Percentiles rank a stretch among this genome's conserved stretches.
Evolutionary conservation across 176 grass and related monocot genomes (phyloP).

Genomic region (Oryza brachyantha): DNA sequence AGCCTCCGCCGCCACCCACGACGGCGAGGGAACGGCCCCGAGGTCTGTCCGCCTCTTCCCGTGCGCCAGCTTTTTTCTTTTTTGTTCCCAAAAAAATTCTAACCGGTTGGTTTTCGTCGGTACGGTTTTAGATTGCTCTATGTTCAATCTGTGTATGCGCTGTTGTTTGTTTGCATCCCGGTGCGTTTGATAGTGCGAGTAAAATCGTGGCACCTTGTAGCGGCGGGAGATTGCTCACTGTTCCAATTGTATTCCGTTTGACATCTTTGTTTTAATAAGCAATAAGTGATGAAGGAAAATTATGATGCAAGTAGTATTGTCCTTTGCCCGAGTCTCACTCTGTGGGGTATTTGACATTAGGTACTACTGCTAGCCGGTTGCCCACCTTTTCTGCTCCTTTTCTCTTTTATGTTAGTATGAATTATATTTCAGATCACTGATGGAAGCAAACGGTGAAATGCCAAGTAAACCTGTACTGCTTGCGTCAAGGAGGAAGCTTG

Average conservation of each 20-base stretch:
- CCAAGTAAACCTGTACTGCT: conserved; percentile 27
- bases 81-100: no score
- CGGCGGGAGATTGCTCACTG: no score
- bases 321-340: background rate
- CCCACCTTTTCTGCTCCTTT: background rate
- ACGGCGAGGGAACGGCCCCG: conserved; percentile 23
- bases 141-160: background rate
- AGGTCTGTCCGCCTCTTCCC: conserved; percentile 12
- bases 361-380: background rate
- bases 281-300: no score
- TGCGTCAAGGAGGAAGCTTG: conserved; percentile 59
- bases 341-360: background rate
- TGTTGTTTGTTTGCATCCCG: background rate
- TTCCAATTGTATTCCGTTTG: no score
- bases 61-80: no score
- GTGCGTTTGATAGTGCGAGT: background rate
- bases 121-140: background rate
- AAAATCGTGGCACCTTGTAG: no score
- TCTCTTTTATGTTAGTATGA: background rate
- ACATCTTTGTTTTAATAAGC: no score
- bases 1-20: conserved; percentile 25
- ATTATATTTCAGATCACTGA: conserved; percentile 41
- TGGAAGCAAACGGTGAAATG: conserved; percentile 35
- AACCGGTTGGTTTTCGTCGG: background rate
- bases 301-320: background rate